Percentiles rank a stretch among this genome's conserved stretches.
Conservation (phyloP, 1,284 basidiomycete species). For the Quambalaria eucalypti region DNA sequence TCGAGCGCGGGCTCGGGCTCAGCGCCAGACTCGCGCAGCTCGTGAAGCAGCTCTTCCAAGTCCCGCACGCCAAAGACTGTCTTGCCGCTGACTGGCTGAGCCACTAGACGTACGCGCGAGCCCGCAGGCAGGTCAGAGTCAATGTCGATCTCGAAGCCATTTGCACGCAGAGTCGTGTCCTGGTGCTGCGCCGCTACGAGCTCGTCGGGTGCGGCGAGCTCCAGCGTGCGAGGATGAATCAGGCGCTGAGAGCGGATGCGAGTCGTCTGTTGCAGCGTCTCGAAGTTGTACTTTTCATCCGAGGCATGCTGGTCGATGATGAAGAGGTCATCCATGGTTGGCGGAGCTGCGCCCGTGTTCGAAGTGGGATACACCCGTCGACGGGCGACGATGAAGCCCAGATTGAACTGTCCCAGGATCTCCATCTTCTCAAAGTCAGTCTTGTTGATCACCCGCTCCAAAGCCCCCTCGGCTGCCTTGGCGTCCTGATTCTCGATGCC, state of each 20-base stretch:
- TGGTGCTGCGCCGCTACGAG: slow-evolving; percentile 77
- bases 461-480: slow-evolving; percentile 59
- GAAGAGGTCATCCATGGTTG: slow-evolving; percentile 56
- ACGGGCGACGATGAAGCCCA: slow-evolving; percentile 84
- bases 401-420: slow-evolving; percentile 87
- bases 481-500: slow-evolving; percentile 59
- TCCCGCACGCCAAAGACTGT: slow-evolving; percentile 75
- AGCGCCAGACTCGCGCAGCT: slow-evolving; percentile 74
- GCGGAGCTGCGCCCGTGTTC: background rate
- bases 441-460: slow-evolving; percentile 80
- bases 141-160: slow-evolving; percentile 70
- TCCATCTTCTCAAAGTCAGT: slow-evolving; percentile 76
- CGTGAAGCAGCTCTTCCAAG: slow-evolving; percentile 83
- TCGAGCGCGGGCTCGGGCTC: slow-evolving; percentile 54
- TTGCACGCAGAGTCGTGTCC: slow-evolving; percentile 65
- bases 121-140: slow-evolving; percentile 53
- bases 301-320: slow-evolving; percentile 69
- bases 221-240: slow-evolving; percentile 69
- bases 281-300: slow-evolving; percentile 98
- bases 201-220: slow-evolving; percentile 83
- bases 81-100: slow-evolving; percentile 82
- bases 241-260: slow-evolving; percentile 77
- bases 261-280: slow-evolving; percentile 78
- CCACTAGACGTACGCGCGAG: slow-evolving; percentile 60
- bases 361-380: slow-evolving; percentile 49